Base-by-base conservation (phyloP, 2,329 filamentous ascomycete species). In the Juglanconis oblonga region DNA sequence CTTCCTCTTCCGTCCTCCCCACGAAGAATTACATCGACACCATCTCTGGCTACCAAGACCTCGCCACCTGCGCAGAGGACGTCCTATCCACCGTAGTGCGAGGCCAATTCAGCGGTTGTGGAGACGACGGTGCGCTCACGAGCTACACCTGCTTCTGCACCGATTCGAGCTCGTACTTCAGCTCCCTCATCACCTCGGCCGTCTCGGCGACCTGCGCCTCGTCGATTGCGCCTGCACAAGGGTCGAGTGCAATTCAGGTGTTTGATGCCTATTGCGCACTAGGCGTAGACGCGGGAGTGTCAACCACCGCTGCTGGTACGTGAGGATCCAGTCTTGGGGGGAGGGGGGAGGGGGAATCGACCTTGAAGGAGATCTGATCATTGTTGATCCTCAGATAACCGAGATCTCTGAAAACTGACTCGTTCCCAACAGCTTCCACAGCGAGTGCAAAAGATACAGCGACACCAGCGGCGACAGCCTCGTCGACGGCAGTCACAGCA, bases 61-160 rank as follows among this genome's bases (percentile, higher is more conserved):
- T 24, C 17, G 17, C 17, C 13, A 29, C 62, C 6, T 66, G 64
- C 53, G 64, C 64, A 14, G 60, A 59, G 40, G 51, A 53, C 4
- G 60, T 59, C 50, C 44, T 65, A 5, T 62, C 58, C 54, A 60
- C 54, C 7, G 52, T 65, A 51, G 62, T 66, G 31, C 58, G 65
- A 32, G 51, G 54, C 47, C 62, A 65, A 60, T 57, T 38, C 5
- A 54, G 56, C 14, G 64, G 65, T 1, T 66, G 64, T 49, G 65
- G 64, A 17, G 65, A 66, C 58, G 57, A 52, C 35, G 55, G 58
- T 4, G 53, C 51, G 17, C 45, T 52, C 52, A 66, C 65, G 13
- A 64, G 60, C 7, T 66, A 60, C 52, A 54, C 44, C 44, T 64
- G 64, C 33, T 65, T 65, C 57, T 65, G 64, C 57, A 60, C 57